phyloP scores from a whole-genome alignment of 768 basidiomycete genomes.

The Guyanaporus albipodus region DNA sequence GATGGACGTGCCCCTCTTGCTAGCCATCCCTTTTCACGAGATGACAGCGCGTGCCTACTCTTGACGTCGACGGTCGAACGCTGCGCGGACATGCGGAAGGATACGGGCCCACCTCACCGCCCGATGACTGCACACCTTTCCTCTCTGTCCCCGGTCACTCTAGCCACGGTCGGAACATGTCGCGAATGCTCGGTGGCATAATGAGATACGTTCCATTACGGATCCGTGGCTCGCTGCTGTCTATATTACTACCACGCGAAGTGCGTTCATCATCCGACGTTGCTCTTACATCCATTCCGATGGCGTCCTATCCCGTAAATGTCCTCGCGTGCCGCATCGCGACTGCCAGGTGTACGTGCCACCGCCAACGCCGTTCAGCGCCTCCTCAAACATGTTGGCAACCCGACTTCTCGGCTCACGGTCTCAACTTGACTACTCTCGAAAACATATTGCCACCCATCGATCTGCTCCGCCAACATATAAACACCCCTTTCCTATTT shows the following conservation, averaged over 20 bases:
- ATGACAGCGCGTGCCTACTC: constrained; percentile 8
- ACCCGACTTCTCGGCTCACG: constrained; percentile 1
- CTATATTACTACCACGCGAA: not conserved
- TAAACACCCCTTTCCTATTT: not conserved
- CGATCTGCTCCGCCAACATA: not conserved
- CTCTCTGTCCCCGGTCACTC: constrained; percentile 3
- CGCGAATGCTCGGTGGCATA: constrained; percentile 4
- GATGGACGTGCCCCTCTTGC: too few relatives aligned
- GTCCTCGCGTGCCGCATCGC: not conserved
- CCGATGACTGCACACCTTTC: not conserved
- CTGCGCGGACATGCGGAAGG: constrained; percentile 3
- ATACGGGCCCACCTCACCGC: too few relatives aligned
- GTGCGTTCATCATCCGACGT: not conserved
- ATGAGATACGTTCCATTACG: not conserved
- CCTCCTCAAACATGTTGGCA: constrained; percentile 8
- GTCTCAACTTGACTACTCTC: not conserved
- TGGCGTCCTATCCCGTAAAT: not conserved
- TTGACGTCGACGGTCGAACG: constrained; percentile 5
- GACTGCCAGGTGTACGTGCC: constrained; percentile 1
- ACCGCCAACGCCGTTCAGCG: constrained; percentile 1
- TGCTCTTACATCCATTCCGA: too few relatives aligned
- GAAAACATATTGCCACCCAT: not conserved
- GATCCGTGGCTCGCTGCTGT: too few relatives aligned
- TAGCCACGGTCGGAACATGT: constrained; percentile 6
- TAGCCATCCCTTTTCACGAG: not conserved